Percentiles rank a stretch among this genome's conserved stretches.
Evolutionary conservation across 1,284 basidiomycete genomes (phyloP).

Genomic region (Fomitopsis schrenkii): DNA sequence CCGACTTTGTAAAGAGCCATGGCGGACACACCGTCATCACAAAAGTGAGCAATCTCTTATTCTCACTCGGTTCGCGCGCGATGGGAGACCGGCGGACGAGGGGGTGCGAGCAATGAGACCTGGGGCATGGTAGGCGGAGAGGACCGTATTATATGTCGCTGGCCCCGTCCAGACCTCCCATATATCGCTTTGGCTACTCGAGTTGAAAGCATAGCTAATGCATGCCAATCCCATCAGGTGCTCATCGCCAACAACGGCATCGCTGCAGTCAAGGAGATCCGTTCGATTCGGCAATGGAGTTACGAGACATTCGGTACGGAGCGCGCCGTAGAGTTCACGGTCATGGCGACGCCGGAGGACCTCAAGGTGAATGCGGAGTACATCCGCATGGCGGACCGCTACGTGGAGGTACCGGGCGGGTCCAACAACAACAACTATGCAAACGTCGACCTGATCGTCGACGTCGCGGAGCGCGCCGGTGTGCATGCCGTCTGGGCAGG

Average conservation of each 20-base stretch:
- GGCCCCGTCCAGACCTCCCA: neutral
- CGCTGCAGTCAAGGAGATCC: slow-evolving; percentile 98
- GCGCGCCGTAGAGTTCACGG: slow-evolving; percentile 95
- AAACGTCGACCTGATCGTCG: slow-evolving; percentile 99
- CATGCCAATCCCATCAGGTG: slow-evolving; percentile 47
- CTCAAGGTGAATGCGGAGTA: slow-evolving; percentile 99
- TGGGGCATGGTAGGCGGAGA: no score
- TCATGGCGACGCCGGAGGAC: slow-evolving; percentile 99
- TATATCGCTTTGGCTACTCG: neutral
- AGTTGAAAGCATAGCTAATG: neutral
- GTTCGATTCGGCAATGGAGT: slow-evolving; percentile 98
- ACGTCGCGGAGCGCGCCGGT: slow-evolving; percentile 94
- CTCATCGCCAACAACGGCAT: slow-evolving; percentile 99
- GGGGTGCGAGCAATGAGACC: no score
- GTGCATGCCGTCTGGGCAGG: slow-evolving; percentile 99
- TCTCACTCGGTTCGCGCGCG: no score
- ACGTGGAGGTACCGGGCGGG: slow-evolving; percentile 98
- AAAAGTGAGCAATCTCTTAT: slow-evolving; percentile 56
- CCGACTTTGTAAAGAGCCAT: slow-evolving; percentile 89
- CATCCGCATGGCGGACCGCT: slow-evolving; percentile 99
- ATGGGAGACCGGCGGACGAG: no score
- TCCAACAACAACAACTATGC: slow-evolving; percentile 99
- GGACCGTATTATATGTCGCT: no score
- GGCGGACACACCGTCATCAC: slow-evolving; percentile 99
- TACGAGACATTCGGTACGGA: slow-evolving; percentile 99